These are phyloP conservation scores for Phytophthora pluvialis DNA, from an alignment of 352 stramenopile species.

Conservation along the genomic window DNA sequence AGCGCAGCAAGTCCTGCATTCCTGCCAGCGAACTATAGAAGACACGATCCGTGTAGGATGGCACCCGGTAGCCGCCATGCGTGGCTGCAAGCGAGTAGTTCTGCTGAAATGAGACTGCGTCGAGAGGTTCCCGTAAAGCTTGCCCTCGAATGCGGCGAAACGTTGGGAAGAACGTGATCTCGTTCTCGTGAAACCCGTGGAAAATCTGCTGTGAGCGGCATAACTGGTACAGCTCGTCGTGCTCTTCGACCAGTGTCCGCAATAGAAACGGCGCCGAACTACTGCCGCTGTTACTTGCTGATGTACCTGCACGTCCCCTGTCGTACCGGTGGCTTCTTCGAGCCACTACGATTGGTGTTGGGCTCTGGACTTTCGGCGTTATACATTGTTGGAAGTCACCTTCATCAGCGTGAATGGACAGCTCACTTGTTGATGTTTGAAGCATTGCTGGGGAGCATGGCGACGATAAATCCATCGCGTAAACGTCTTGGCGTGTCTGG, in stretches of 20 bases:
- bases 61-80: constrained; percentile 74
- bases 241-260: constrained; percentile 54
- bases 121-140: constrained; percentile 35
- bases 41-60: constrained; percentile 91
- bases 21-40: constrained; percentile 81
- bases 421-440: constrained; percentile 35
- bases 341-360: constrained; percentile 17
- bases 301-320: constrained; percentile 18
- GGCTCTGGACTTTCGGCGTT: constrained; percentile 51
- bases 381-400: constrained; percentile 54
- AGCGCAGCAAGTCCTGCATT: constrained; percentile 56
- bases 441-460: constrained; percentile 36
- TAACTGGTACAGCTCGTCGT: constrained; percentile 76
- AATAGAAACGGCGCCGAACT: constrained; percentile 38
- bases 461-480: constrained; percentile 30
- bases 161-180: constrained; percentile 79
- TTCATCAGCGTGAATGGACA: constrained; percentile 33
- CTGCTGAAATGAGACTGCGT: constrained; percentile 40
- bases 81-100: constrained; percentile 75
- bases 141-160: constrained; percentile 78
- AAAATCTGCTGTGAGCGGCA: constrained; percentile 77
- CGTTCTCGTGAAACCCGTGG: constrained; percentile 75
- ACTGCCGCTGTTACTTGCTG: constrained; percentile 29
- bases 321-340: constrained; percentile 8
- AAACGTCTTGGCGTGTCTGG: constrained; percentile 16